Conservation (phyloP, 2,329 filamentous ascomycete genomes). For the Colletotrichum brevisporum region DNA sequence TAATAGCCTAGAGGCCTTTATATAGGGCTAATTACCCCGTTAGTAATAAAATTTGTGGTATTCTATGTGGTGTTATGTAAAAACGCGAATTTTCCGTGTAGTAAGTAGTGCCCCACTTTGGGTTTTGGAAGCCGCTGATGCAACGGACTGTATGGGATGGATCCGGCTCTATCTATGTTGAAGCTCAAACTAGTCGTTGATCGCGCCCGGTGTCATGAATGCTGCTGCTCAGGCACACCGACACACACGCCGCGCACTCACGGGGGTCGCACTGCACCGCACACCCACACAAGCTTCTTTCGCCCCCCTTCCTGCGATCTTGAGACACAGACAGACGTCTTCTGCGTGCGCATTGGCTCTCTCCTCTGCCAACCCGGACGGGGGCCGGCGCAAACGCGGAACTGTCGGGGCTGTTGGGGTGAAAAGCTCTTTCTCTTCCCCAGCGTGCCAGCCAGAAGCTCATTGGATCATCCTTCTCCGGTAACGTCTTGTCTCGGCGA, state of each 20-base stretch:
- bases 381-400: conserved; percentile 36
- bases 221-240: conserved; percentile 36
- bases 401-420: conserved; percentile 31
- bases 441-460: not conserved
- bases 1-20: too few relatives aligned
- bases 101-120: too few relatives aligned
- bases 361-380: conserved; percentile 1
- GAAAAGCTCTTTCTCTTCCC: not conserved
- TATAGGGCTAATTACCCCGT: too few relatives aligned
- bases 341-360: conserved; percentile 29
- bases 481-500: conserved; percentile 19
- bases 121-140: too few relatives aligned
- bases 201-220: conserved; percentile 38
- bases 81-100: too few relatives aligned
- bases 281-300: conserved; percentile 10
- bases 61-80: too few relatives aligned
- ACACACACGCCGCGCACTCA: conserved; percentile 4
- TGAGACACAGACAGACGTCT: conserved; percentile 15
- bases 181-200: conserved; percentile 38
- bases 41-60: too few relatives aligned
- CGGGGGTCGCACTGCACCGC: conserved; percentile 19
- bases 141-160: too few relatives aligned
- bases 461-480: conserved; percentile 4
- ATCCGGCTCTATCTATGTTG: conserved; percentile 38
- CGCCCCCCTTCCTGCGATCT: not conserved